These are phyloP conservation scores for Nicotiana tabacum DNA, from an alignment of 257 asterid species.

Conservation along the genomic window DNA sequence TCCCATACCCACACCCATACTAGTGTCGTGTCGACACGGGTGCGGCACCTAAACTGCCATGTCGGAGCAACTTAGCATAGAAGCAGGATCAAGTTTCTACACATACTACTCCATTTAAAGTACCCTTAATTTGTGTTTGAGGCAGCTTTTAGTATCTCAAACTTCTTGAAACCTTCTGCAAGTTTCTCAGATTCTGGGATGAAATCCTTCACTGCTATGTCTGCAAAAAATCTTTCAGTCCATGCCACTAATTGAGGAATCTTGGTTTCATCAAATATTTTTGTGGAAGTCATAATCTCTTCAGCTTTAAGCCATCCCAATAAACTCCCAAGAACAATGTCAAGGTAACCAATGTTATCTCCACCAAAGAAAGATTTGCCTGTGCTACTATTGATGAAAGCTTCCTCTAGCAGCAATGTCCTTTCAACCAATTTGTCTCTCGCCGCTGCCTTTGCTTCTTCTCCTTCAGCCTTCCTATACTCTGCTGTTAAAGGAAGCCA, in stretches of 20 bases:
- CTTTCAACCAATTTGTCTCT: constrained; percentile 22
- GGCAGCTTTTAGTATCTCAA: neutral
- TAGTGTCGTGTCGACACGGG: no score
- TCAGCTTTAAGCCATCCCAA: constrained; percentile 33
- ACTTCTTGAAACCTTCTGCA: constrained; percentile 16
- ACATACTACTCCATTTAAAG: neutral
- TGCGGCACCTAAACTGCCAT: no score
- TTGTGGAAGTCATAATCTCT: constrained; percentile 10
- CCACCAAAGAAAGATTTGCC: constrained; percentile 48
- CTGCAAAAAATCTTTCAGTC: constrained; percentile 17
- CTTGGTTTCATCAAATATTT: constrained; percentile 30
- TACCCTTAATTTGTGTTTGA: neutral
- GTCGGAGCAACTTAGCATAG: neutral
- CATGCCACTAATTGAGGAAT: constrained; percentile 24
- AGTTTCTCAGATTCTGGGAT: constrained; percentile 20
- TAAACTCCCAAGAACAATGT: constrained; percentile 39
- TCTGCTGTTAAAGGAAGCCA: constrained; percentile 25
- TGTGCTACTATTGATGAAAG: constrained; percentile 25
- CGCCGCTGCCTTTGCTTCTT: constrained; percentile 11
- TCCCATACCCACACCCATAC: no score
- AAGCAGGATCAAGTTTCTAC: neutral
- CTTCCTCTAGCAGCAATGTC: constrained; percentile 27
- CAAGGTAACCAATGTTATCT: constrained; percentile 35
- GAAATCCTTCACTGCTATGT: constrained; percentile 15
- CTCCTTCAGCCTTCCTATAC: constrained; percentile 8